These are phyloP conservation scores for Paecilomyces sp. DNA, from an alignment of 2,329 filamentous ascomycete species.

Conservation along the genomic window DNA sequence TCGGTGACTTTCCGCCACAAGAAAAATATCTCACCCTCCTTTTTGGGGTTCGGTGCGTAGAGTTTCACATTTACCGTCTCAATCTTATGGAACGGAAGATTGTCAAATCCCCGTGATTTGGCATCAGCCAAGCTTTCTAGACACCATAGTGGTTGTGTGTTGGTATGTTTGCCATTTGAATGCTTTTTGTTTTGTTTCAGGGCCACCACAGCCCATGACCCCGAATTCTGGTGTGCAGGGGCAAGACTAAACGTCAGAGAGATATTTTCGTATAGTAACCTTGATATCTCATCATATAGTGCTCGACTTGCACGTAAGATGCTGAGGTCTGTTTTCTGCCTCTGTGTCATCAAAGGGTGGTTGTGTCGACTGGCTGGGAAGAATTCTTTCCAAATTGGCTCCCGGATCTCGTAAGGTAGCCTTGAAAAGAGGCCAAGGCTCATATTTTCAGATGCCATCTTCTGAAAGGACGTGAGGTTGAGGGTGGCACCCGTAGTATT, in stretches of 20 bases:
- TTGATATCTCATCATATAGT: neutral
- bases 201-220: neutral
- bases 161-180: neutral
- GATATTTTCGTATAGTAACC: neutral
- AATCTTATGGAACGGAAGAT: neutral
- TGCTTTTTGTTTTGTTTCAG: neutral
- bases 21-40: neutral
- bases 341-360: neutral
- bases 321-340: neutral
- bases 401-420: constrained; percentile 6
- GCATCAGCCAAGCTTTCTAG: neutral
- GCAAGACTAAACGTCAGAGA: neutral
- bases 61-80: neutral
- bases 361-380: constrained; percentile 1
- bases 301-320: neutral
- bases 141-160: neutral
- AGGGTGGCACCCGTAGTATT: neutral
- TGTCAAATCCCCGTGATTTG: neutral
- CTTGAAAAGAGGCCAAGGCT: constrained; percentile 2
- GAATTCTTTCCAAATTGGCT: constrained; percentile 6
- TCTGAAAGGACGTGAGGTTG: neutral
- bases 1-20: neutral
- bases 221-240: neutral
- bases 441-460: neutral
- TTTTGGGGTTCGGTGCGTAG: neutral